Percentiles rank a stretch among this genome's conserved stretches.
Evolutionary conservation across 768 basidiomycete species (phyloP).

Genomic region (Psilocybe subaeruginosa): DNA sequence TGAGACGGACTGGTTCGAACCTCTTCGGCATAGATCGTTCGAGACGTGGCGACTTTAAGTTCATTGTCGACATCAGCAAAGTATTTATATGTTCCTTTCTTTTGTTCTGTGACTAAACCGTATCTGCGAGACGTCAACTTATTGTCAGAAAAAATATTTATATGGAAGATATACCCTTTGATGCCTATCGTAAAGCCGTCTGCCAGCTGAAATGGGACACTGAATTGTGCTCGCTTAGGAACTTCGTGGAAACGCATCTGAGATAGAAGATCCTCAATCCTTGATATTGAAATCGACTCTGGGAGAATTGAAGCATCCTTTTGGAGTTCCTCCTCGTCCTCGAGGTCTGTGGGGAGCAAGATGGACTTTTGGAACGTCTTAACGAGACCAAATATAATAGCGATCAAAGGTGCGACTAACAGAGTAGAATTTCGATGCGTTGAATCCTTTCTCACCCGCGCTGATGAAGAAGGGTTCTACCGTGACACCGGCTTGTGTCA

Average conservation of each 20-base stretch:
- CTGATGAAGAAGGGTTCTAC: conserved; percentile 92
- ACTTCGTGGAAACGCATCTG: conserved; percentile 85
- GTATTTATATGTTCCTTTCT: conserved; percentile 80
- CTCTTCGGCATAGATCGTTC: conserved; percentile 79
- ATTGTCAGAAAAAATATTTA: conserved; percentile 1
- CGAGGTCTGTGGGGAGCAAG: conserved; percentile 54
- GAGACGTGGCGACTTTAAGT: conserved; percentile 74
- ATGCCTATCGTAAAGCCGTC: conserved; percentile 76
- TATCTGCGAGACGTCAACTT: conserved; percentile 55
- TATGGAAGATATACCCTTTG: conserved; percentile 58
- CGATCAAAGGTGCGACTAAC: conserved; percentile 40
- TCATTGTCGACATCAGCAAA: conserved; percentile 79
- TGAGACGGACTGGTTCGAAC: conserved; percentile 36
- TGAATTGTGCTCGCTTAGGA: conserved; percentile 83
- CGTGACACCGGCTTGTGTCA: conserved; percentile 75
- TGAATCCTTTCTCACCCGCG: conserved; percentile 66
- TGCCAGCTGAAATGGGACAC: conserved; percentile 78
- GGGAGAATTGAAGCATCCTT: conserved; percentile 53
- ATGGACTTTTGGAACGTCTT: conserved; percentile 49
- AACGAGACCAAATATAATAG: conserved; percentile 1
- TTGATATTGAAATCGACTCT: conserved; percentile 73
- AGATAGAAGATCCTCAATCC: conserved; percentile 74
- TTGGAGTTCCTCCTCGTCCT: conserved; percentile 54
- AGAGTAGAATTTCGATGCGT: conserved; percentile 76
- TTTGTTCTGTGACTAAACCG: conserved; percentile 86